Evolutionary conservation across 108 stramenopile genomes (phyloP), one percentile per base, ranked within the genome.

Genomic region (Nannochloropsis salina): DNA sequence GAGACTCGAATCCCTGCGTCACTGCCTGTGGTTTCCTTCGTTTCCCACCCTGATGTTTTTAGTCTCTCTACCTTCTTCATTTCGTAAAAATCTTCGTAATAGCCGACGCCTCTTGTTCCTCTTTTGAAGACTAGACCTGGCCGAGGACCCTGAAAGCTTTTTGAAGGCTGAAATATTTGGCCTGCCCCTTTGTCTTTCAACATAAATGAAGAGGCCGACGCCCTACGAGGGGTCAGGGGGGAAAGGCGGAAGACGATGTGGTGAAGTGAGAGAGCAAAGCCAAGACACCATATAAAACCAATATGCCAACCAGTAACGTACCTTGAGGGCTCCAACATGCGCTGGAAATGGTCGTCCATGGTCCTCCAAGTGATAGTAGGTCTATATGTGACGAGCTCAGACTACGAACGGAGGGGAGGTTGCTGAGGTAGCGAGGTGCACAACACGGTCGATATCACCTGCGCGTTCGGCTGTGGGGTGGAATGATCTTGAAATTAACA

Each of bases 71-170:
- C 61, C 61, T 74, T 74, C n/a, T 74, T 74, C 61, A 74, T 74
- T n/a, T 74, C 61, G 61, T 74, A 74, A n/a, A n/a, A 84, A 44
- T 91, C 90, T 41, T 84, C 31, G 83, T 91, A 90, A 44, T 91
- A 91, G 43, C 91, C 91, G 41, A 89, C 21, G 0, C 90, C 89
- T 45, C 86, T 83, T 5, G 43, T 41, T 9, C 90, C 90, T 82
- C 44, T 89, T 81, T 87, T 87, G 88, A 90, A 91, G 10, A 85
- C 83, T 41, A 89, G 90, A 8, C 91, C 91, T 42, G 42, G 86
- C 43, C 47, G 84, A 42, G 44, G 42, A 8, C 91, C 91, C 82
- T 85, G 44, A 82, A 90, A 91, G 45, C 42, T 80, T 41, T 81
- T 41, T 2, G 86, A 42, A 8, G 90, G 89, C 40, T 45, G 18